These are phyloP conservation scores for Boletus rubropictus DNA, from an alignment of 768 basidiomycete genomes.

Conservation along the genomic window DNA sequence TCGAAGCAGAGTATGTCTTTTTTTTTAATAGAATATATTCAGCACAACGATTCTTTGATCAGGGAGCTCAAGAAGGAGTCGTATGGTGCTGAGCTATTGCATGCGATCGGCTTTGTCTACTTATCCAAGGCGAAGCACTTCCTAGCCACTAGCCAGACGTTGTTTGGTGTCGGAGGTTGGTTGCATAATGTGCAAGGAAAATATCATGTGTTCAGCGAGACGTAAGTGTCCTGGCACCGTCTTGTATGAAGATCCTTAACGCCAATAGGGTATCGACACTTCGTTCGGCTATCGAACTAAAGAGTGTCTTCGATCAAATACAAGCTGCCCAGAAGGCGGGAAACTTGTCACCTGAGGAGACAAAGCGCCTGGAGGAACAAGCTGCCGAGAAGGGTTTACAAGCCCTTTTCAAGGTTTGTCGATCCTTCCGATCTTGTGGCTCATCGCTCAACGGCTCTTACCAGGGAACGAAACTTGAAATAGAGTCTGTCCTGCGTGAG, in stretches of 20 bases:
- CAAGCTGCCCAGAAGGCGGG: conserved; percentile 86
- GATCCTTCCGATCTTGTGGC: neutral
- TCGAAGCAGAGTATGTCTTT: conserved; percentile 73
- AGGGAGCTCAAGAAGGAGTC: conserved; percentile 82
- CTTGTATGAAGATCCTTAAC: conserved; percentile 1
- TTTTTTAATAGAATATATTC: neutral
- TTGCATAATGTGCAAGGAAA: conserved; percentile 88
- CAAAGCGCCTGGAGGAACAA: conserved; percentile 79
- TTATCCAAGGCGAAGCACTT: conserved; percentile 76
- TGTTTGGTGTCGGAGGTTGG: conserved; percentile 87
- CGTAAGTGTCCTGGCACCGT: conserved; percentile 44
- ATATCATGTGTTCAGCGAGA: conserved; percentile 91
- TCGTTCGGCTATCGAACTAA: conserved; percentile 82
- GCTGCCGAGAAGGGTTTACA: conserved; percentile 91
- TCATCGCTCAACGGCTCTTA: neutral
- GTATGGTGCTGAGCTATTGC: conserved; percentile 80
- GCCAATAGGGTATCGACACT: conserved; percentile 68
- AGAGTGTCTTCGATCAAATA: conserved; percentile 86
- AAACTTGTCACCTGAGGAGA: conserved; percentile 71
- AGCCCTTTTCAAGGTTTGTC: conserved; percentile 76
- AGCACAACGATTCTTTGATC: conserved; percentile 3
- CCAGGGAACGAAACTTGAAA: conserved; percentile 85
- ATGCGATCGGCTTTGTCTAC: conserved; percentile 85
- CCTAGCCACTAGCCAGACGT: conserved; percentile 62
- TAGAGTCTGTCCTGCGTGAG: conserved; percentile 84